Base-by-base conservation (phyloP, 805 yeast genomes). In the Yueomyces sp. region DNA sequence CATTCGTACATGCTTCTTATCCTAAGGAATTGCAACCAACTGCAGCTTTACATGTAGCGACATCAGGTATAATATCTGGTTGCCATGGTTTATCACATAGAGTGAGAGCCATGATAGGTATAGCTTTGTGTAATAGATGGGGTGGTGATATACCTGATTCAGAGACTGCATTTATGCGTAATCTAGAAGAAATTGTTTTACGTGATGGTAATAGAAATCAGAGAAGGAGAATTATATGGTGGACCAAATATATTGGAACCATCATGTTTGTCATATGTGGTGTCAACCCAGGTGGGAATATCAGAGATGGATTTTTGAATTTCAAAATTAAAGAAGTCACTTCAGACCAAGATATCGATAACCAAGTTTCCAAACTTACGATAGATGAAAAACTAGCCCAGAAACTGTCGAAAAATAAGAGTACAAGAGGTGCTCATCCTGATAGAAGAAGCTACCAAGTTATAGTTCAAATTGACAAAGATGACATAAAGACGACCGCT, bases 231-330 rank as follows among this genome's bases (percentile, higher is more conserved):
- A 63, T 74, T 31, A 67, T 77, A 28, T 81, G 83, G 75, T 81
- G 88, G 88, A 80, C 85, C 2, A 70, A 76, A 53, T 79, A 77
- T 52, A 67, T 78, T 49, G 90, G 90, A 29, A 74, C 79, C 43
- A 70, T 81, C 49, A 79, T 81, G 85, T 80, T 77, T 57, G 81
- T 81, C 40, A 74, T 81, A 39, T 82, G 88, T 58, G 86, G 86
- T 57, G 81, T 82, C 43, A 83, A 79, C 57, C 90, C 90, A 4
- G 87, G 87, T 45, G 90, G 88, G 26, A 78, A 77, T 54, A 79
- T 81, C 30, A 69, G 83, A 51, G 81, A 77, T 32, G 76, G 76
- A 4, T 43, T 37, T 38, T 43, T 43, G 32, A 40, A 43, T 40
- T 43, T 43, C 32, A 43, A 40, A 40, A 40, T 40, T 7, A 37